phyloP scores from a whole-genome alignment of 257 asterid species.

The Thymus mandschuricus region DNA sequence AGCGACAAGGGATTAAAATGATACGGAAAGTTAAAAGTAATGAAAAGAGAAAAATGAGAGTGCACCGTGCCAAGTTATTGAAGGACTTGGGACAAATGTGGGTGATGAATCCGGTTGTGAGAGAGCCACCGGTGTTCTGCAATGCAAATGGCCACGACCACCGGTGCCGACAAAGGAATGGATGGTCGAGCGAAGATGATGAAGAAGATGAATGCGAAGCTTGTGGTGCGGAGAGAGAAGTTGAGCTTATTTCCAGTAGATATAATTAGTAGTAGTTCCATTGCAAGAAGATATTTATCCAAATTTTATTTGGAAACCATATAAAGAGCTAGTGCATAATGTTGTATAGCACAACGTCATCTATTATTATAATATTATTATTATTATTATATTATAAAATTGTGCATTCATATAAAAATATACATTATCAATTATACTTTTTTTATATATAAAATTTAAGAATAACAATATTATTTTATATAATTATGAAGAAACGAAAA shows the following conservation, averaged over 20 bases:
- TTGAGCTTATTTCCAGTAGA: not conserved
- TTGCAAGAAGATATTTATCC: not conserved
- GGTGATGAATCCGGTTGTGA: constrained; percentile 21
- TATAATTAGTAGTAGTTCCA: too few relatives aligned
- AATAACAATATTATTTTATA: too few relatives aligned
- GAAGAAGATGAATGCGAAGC: constrained; percentile 25
- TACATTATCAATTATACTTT: too few relatives aligned
- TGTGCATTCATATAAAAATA: too few relatives aligned
- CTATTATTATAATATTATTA: too few relatives aligned
- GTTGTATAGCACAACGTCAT: too few relatives aligned
- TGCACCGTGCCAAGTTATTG: constrained; percentile 21
- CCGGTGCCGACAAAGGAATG: not conserved
- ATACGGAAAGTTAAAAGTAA: constrained; percentile 10
- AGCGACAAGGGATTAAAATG: constrained; percentile 14
- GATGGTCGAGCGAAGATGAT: constrained; percentile 20
- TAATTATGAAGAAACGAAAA: too few relatives aligned
- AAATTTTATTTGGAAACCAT: not conserved
- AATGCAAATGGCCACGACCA: not conserved
- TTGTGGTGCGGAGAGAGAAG: constrained; percentile 20
- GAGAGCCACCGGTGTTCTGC: constrained; percentile 17
- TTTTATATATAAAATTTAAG: too few relatives aligned
- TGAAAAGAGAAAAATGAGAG: not conserved
- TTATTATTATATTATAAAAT: too few relatives aligned
- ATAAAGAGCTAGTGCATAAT: too few relatives aligned
- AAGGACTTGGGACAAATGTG: constrained; percentile 21